Evolutionary conservation across 2,329 filamentous ascomycete species (phyloP), one percentile per base, ranked within the genome.

Genomic region (Grosmannia serpens): DNA sequence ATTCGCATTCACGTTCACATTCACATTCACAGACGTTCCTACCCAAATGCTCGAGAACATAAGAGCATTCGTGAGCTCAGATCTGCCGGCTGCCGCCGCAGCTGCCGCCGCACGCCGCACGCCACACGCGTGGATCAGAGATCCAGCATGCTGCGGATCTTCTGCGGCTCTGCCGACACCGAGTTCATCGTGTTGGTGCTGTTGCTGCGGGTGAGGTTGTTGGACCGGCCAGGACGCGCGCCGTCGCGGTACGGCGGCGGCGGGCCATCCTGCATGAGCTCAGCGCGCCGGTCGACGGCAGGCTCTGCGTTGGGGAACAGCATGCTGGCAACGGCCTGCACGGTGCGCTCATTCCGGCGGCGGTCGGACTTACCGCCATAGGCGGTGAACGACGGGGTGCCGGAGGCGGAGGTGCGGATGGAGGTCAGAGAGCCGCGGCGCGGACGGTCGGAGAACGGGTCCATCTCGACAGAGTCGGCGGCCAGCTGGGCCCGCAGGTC

Each of bases 141-240:
- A 64, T 84, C 81, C 64, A 84, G 63, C 81, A 84, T 84, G 65
- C 81, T 83, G 64, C 71, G 73, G 7, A 83, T 69, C 64, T 80
- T 75, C 65, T 81, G 78, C n/a, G 79, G 78, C 57, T 74, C 75
- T n/a, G 67, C 71, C 8, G 67, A 71, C 15, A 77, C 69, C 6
- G 78, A 81, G 52, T 73, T 68, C n/a, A 69, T 70, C 41, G 79
- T 79, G 52, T 69, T 73, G 1, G 72, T 70, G 62, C 78, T 81
- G 49, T 71, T 68, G 56, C 74, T 77, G 52, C 78, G 71, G 33
- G 70, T 71, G 13, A 67, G 70, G 3, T 68, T 69, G 4, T 64
- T 65, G 20, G 70, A 66, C 63, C 29, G 49, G 22, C 49, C 55
- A 35, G 58, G 29, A 11, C 61, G 62, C 8, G 71, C 67, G 22